Conservation (phyloP, 2,329 filamentous ascomycete species). For the Stylonectria norvegica region DNA sequence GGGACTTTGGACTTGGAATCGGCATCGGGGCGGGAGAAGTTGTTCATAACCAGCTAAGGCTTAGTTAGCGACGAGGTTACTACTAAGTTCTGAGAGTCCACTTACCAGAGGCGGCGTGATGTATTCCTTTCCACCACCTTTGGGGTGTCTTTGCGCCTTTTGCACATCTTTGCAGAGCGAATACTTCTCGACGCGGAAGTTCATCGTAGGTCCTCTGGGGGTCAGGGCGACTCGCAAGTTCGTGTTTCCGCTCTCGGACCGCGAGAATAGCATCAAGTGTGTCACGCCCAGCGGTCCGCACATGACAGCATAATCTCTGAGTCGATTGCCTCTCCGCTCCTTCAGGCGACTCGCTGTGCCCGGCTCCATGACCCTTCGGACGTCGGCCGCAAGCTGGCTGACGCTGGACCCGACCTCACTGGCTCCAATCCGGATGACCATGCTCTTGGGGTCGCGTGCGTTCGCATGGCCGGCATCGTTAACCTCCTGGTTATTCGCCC, state of each 20-base stretch:
- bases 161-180: conserved; percentile 89
- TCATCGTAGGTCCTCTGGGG: conserved; percentile 85
- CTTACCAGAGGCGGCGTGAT: conserved; percentile 75
- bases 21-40: conserved; percentile 68
- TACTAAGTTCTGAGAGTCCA: neutral
- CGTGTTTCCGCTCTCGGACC: conserved; percentile 84
- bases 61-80: conserved; percentile 23
- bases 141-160: conserved; percentile 77
- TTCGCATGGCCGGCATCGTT: conserved; percentile 58
- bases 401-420: conserved; percentile 89
- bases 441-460: conserved; percentile 78
- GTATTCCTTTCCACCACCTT: conserved; percentile 80
- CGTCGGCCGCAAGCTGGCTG: conserved; percentile 86
- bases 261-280: conserved; percentile 89
- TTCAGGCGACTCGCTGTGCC: conserved; percentile 86
- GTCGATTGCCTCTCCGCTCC: conserved; percentile 81
- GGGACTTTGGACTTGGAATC: conserved; percentile 69
- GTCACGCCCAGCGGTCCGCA: conserved; percentile 89
- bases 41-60: conserved; percentile 88
- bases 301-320: conserved; percentile 94
- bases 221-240: conserved; percentile 86
- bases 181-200: conserved; percentile 94
- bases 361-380: conserved; percentile 92
- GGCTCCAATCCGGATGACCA: conserved; percentile 97
- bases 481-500: conserved; percentile 58